Conservation (phyloP, 495 filamentous ascomycete genomes). For the Penicillium ucsense region DNA sequence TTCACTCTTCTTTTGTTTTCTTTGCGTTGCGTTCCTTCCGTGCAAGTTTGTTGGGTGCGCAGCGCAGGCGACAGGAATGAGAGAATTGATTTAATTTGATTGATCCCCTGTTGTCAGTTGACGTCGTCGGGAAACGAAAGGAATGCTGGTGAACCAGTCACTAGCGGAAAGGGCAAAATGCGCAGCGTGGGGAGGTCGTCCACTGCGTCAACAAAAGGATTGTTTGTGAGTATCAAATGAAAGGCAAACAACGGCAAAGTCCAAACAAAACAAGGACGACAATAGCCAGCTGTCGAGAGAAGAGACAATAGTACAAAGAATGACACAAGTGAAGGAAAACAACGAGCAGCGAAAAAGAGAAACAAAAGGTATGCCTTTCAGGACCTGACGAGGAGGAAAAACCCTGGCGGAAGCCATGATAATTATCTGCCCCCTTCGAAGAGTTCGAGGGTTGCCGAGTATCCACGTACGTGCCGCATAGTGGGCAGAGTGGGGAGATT, state of each 20-base stretch:
- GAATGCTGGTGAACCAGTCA: conserved; percentile 34
- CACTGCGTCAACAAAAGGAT: conserved; percentile 11
- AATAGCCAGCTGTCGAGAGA: conserved; percentile 3
- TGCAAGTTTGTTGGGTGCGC: conserved; percentile 1
- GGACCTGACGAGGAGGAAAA: no score
- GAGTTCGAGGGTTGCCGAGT: conserved; percentile 1
- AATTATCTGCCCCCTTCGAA: no score
- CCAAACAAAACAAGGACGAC: conserved; percentile 7
- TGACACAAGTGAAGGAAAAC: not conserved
- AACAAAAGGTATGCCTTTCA: not conserved
- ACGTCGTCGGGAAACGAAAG: conserved; percentile 30
- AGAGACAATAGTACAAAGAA: conserved; percentile 3
- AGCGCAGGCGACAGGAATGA: conserved; percentile 9
- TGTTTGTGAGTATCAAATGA: conserved; percentile 9
- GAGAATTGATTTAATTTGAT: conserved; percentile 1
- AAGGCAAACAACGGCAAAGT: conserved; percentile 8
- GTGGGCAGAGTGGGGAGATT: conserved; percentile 6
- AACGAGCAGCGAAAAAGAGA: conserved; percentile 2
- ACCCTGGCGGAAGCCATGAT: no score
- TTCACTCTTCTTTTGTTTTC: no score
- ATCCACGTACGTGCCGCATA: conserved; percentile 1
- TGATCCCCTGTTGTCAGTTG: not conserved
- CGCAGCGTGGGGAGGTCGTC: conserved; percentile 6
- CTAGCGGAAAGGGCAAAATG: conserved; percentile 10
- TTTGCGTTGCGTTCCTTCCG: no score